Percentiles rank a stretch among this genome's conserved stretches.
Conservation (phyloP, 1,284 basidiomycete species). For the Boletus semigastroideus region DNA sequence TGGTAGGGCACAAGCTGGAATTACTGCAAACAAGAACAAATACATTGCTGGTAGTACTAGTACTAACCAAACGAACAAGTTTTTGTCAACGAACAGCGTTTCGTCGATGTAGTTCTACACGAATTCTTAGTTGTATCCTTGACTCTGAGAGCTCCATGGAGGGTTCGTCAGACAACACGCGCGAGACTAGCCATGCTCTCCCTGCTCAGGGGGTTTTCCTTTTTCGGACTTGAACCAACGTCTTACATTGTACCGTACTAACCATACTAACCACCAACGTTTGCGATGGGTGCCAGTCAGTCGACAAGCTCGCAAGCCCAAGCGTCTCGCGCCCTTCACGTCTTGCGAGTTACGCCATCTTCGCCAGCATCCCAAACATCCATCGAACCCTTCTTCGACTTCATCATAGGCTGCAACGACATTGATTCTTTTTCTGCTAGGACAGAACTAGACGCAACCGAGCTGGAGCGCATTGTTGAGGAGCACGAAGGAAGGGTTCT, state of each 20-base stretch:
- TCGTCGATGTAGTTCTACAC: too few relatives aligned
- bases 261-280: not conserved
- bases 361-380: constrained; percentile 83
- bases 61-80: too few relatives aligned
- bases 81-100: too few relatives aligned
- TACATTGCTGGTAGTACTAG: constrained; percentile 4
- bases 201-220: not conserved
- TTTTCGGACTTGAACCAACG: constrained; percentile 5
- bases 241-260: too few relatives aligned
- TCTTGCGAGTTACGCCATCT: constrained; percentile 82
- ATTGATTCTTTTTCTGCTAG: constrained; percentile 57
- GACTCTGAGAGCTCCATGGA: too few relatives aligned
- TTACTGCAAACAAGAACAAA: constrained; percentile 31
- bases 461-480: constrained; percentile 82
- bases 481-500: constrained; percentile 80
- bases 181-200: too few relatives aligned
- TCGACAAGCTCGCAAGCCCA: constrained; percentile 57
- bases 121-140: too few relatives aligned
- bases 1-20: constrained; percentile 14
- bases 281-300: constrained; percentile 70
- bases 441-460: constrained; percentile 66
- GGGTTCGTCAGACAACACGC: too few relatives aligned
- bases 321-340: constrained; percentile 70
- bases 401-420: constrained; percentile 84
- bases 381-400: constrained; percentile 97